Evolutionary conservation across 148 eudicot species (phyloP).

Genomic region (Vaccinium darrowii): DNA sequence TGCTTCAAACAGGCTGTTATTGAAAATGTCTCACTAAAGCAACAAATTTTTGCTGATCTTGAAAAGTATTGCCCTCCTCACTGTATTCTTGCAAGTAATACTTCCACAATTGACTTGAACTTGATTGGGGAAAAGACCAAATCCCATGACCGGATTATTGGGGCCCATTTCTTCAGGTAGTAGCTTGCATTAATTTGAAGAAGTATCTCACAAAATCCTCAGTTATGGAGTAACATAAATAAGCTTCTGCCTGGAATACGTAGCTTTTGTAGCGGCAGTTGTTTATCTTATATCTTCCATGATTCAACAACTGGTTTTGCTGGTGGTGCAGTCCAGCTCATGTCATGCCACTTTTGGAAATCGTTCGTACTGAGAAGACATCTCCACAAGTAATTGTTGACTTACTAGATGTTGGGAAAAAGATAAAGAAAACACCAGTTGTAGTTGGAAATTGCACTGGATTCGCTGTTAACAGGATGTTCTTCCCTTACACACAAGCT

Average conservation of each 20-base stretch:
- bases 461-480: conserved; percentile 93
- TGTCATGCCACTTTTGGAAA: conserved; percentile 95
- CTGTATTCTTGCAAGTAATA: conserved; percentile 96
- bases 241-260: not conserved
- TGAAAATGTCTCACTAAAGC: conserved; percentile 83
- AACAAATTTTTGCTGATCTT: conserved; percentile 86
- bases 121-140: conserved; percentile 82
- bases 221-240: not conserved
- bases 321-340: conserved; percentile 78
- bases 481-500: conserved; percentile 89
- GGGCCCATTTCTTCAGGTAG: conserved; percentile 96
- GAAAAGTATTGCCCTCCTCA: conserved; percentile 87
- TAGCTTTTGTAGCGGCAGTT: not conserved
- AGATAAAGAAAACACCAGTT: conserved; percentile 86
- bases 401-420: conserved; percentile 83
- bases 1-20: conserved; percentile 70
- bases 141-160: conserved; percentile 81
- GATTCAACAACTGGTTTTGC: conserved; percentile 10
- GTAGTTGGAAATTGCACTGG: conserved; percentile 98
- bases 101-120: conserved; percentile 91
- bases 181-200: not conserved
- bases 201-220: not conserved
- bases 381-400: conserved; percentile 90
- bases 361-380: conserved; percentile 84
- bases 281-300: not conserved